Conservation (phyloP, 106 monocot species). For the Alisma plantagoaquatica region DNA sequence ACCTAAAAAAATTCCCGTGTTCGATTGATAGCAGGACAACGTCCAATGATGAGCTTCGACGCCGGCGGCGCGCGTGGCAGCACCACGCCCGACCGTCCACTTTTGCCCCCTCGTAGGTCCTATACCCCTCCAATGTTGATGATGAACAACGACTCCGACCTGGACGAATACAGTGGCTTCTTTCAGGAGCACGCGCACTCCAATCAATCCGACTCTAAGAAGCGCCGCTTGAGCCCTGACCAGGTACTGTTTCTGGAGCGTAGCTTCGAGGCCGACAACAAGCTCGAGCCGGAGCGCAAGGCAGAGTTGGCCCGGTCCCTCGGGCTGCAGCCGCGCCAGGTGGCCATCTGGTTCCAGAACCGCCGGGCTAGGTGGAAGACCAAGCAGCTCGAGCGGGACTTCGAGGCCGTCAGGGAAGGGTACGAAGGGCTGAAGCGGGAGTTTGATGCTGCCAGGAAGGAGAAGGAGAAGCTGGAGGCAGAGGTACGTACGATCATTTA, state of each 20-base stretch:
- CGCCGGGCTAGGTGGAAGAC: conserved; percentile 67
- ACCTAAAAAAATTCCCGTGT: no score
- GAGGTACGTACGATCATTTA: no score
- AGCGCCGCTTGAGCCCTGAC: conserved; percentile 32
- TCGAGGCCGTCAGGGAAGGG: conserved; percentile 25
- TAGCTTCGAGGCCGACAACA: conserved; percentile 54
- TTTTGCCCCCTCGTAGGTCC: conserved; percentile 12
- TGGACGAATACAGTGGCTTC: conserved; percentile 22
- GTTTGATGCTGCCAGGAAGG: conserved; percentile 28
- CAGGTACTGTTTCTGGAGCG: conserved; percentile 53
- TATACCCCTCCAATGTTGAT: no score
- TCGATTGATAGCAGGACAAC: no score
- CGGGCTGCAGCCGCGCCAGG: conserved; percentile 51
- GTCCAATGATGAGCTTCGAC: conserved; percentile 36
- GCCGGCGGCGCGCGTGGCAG: conserved; percentile 14
- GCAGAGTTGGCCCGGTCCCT: conserved; percentile 47
- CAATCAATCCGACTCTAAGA: no score
- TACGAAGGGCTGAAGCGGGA: conserved; percentile 37
- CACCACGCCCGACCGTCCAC: conserved; percentile 6
- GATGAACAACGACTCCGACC: conserved; percentile 18
- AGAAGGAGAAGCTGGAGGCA: conserved; percentile 46
- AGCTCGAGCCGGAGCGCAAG: conserved; percentile 64
- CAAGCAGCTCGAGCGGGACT: conserved; percentile 68
- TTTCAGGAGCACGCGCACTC: conserved; percentile 36
- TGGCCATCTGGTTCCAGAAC: conserved; percentile 79